Evolutionary conservation across 2,329 filamentous ascomycete species (phyloP).

Genomic region (Cadophora sp.): DNA sequence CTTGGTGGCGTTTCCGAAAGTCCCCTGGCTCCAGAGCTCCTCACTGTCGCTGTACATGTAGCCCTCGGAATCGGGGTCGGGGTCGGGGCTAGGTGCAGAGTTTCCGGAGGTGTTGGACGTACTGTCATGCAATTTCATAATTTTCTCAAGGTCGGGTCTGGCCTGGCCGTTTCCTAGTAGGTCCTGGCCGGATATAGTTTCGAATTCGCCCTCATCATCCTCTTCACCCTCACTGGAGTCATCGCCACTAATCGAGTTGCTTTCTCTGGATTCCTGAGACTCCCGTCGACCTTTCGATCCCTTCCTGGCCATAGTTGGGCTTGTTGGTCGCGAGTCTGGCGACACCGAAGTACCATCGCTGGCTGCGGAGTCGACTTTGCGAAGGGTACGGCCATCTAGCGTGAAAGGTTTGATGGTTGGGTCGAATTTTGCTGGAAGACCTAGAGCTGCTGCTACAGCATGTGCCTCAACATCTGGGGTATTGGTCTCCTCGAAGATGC

Average conservation of each 20-base stretch:
- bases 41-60: constrained; percentile 11
- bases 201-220: constrained; percentile 47
- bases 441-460: constrained; percentile 67
- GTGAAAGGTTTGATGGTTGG: constrained; percentile 66
- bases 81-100: neutral
- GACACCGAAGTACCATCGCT: constrained; percentile 38
- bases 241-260: constrained; percentile 45
- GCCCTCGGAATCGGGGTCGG: neutral
- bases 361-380: constrained; percentile 39
- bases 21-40: constrained; percentile 18
- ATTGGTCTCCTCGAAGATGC: constrained; percentile 40
- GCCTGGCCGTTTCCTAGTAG: constrained; percentile 38
- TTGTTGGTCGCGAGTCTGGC: constrained; percentile 45
- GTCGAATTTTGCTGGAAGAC: constrained; percentile 67
- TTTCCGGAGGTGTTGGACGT: constrained; percentile 1
- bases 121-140: constrained; percentile 61
- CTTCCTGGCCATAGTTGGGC: constrained; percentile 50
- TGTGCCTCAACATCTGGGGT: constrained; percentile 67
- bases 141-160: constrained; percentile 46
- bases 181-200: constrained; percentile 39
- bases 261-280: constrained; percentile 32
- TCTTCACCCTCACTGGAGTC: constrained; percentile 48
- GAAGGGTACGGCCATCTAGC: constrained; percentile 36
- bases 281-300: constrained; percentile 47
- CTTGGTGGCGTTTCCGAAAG: constrained; percentile 11